phyloP scores from a whole-genome alignment of 1,139 yeast genomes.

The Sugiyamaella paludigena region DNA sequence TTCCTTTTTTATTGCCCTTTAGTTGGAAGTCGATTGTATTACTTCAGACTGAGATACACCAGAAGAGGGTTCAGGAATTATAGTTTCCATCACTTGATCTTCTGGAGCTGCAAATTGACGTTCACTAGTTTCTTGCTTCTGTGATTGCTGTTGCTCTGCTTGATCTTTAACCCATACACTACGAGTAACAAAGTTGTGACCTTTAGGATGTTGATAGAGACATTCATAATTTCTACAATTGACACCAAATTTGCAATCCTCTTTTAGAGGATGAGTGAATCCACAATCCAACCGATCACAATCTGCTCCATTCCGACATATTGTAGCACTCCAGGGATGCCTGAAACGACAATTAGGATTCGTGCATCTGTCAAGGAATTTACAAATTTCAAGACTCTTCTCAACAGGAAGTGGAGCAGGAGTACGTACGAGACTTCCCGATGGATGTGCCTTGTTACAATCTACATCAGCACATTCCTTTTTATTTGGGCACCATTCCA shows the following conservation, averaged over 20 bases:
- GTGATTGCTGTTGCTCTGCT: conserved; percentile 26
- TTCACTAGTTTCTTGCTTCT: conserved; percentile 43
- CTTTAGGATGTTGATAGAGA: conserved; percentile 76
- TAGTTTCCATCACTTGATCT: conserved; percentile 70
- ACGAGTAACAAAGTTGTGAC: conserved; percentile 26
- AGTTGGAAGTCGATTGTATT: conserved; percentile 5
- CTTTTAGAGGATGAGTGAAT: conserved; percentile 75
- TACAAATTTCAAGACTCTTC: conserved; percentile 66
- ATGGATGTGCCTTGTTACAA: conserved; percentile 79
- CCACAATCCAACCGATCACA: conserved; percentile 80
- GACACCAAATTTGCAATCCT: conserved; percentile 75
- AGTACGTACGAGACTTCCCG: conserved; percentile 46
- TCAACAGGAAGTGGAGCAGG: conserved; percentile 29
- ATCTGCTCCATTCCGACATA: conserved; percentile 77
- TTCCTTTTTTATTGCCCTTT: neutral
- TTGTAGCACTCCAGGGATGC: conserved; percentile 69
- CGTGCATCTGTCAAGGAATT: conserved; percentile 71
- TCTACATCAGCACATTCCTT: conserved; percentile 56
- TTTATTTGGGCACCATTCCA: conserved; percentile 77
- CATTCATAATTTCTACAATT: conserved; percentile 71
- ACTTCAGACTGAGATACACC: neutral
- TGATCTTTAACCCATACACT: conserved; percentile 36
- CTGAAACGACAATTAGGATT: conserved; percentile 76
- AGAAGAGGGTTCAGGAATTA: conserved; percentile 38
- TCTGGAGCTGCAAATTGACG: conserved; percentile 78